Evolutionary conservation across 768 basidiomycete genomes (phyloP).

Genomic region (Termitomyces sp.): DNA sequence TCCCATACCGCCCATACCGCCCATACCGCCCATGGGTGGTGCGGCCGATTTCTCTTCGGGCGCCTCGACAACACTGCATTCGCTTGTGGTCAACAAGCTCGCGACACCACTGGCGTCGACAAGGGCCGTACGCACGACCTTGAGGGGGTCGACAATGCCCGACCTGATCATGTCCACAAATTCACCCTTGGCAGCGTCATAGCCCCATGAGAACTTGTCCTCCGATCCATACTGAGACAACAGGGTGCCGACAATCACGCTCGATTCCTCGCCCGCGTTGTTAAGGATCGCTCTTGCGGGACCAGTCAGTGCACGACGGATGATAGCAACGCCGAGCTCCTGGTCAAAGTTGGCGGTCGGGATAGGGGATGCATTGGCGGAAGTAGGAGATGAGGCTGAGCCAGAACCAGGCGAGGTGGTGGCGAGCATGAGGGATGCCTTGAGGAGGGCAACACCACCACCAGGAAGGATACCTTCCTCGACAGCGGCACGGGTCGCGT

Average conservation of each 20-base stretch:
- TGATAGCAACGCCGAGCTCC: slow-evolving; percentile 90
- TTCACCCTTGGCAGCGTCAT: slow-evolving; percentile 88
- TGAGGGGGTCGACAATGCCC: slow-evolving; percentile 93
- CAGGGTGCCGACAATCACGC: slow-evolving; percentile 88
- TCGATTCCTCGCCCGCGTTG: slow-evolving; percentile 93
- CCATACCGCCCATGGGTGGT: slow-evolving; percentile 43
- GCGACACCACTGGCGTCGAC: slow-evolving; percentile 95
- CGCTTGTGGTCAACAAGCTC: slow-evolving; percentile 86
- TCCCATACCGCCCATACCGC: slow-evolving; percentile 34
- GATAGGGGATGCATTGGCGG: slow-evolving; percentile 60
- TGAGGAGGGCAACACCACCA: slow-evolving; percentile 90
- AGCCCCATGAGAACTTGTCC: slow-evolving; percentile 84
- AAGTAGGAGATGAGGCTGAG: slow-evolving; percentile 42
- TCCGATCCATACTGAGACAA: slow-evolving; percentile 57
- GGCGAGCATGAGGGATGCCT: slow-evolving; percentile 69
- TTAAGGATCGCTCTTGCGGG: slow-evolving; percentile 85
- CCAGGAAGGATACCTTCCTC: slow-evolving; percentile 99
- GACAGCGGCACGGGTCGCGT: slow-evolving; percentile 97
- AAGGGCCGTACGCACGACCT: slow-evolving; percentile 91
- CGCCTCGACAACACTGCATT: slow-evolving; percentile 88
- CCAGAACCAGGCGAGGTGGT: slow-evolving; percentile 44
- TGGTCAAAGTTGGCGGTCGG: slow-evolving; percentile 93
- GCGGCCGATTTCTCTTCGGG: slow-evolving; percentile 68
- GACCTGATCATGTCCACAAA: slow-evolving; percentile 92
- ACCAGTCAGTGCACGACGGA: slow-evolving; percentile 76